Base-by-base conservation (phyloP, 768 basidiomycete genomes). In the Xerocomellus dryophilus region DNA sequence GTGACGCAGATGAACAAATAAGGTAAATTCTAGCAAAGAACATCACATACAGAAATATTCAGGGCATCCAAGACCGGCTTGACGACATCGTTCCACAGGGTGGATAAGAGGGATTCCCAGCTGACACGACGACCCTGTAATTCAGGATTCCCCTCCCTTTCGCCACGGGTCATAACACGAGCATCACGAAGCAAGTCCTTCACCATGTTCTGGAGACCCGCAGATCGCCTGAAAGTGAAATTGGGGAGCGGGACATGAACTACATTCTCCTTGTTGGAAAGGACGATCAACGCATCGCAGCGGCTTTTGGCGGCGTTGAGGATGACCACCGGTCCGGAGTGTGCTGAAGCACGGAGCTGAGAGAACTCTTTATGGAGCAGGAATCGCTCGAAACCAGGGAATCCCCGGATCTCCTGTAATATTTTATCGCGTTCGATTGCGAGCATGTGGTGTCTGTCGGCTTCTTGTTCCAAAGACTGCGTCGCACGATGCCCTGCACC, bases 261-360 rank as follows among this genome's bases (percentile, higher is more conserved):
- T 1, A 36, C 56, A n/a, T 41, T 5, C 0, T 52, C 40, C 17
- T 18, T 34, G 14, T 59, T 34, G 2, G 43, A 51, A 9, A 40
- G 27, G 9, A 59, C 4, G 12, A 59, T 49, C 47, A 59, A 41
- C 8, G 73, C 76, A 50, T 76, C 72, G 29, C 72, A 75, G n/a
- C 72, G 61, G 15, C 21, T 42, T 18, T 48, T 18, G 9, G 50
- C 23, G 7, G 42, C 50, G 27, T 43, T 51, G 7, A 23, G 32
- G 3, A 47, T 38, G 25, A 47, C 47, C 7, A 49, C 38, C 14
- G 47, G 47, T 18, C 47, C 47, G 7, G 36, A 40, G 29, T 50
- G 49, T 11, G 49, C 49, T 1, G 40, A 41, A 42, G 49, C 49
- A 34, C 32, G 32, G 14, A 34, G 32, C 18, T 58, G 39, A 32